phyloP scores from a whole-genome alignment of 148 eudicot genomes.

The Hydrangea macrophylla region DNA sequence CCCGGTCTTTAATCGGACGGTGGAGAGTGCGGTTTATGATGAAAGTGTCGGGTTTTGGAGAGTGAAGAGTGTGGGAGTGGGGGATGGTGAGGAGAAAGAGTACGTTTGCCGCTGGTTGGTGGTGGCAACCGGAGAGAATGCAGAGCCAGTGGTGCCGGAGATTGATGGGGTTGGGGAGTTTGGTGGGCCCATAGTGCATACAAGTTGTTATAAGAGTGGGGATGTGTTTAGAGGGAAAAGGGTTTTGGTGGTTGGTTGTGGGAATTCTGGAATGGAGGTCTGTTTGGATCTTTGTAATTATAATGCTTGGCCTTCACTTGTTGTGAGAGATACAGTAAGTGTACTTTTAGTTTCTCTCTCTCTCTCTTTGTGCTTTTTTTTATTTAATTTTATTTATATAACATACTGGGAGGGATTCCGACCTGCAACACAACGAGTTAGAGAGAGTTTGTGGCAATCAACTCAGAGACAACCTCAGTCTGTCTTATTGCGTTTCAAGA shows the following conservation, averaged over 20 bases:
- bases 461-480: too few species aligned
- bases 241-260: slow-evolving; percentile 56
- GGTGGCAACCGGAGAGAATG: slow-evolving; percentile 58
- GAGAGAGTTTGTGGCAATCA: too few species aligned
- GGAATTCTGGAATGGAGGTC: slow-evolving; percentile 59
- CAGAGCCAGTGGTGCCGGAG: slow-evolving; percentile 42
- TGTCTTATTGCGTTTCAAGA: too few species aligned
- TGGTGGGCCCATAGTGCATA: slow-evolving; percentile 38
- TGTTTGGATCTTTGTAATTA: slow-evolving; percentile 49
- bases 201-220: slow-evolving; percentile 40
- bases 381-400: neutral
- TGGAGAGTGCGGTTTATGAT: slow-evolving; percentile 34
- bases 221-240: slow-evolving; percentile 24
- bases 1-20: slow-evolving; percentile 34
- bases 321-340: slow-evolving; percentile 42
- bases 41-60: slow-evolving; percentile 27
- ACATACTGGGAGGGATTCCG: too few species aligned
- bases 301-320: slow-evolving; percentile 41
- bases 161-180: slow-evolving; percentile 42
- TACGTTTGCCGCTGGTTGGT: slow-evolving; percentile 44
- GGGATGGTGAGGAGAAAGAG: slow-evolving; percentile 24
- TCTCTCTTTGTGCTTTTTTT: neutral
- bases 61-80: slow-evolving; percentile 20
- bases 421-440: too few species aligned
- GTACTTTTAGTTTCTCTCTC: neutral